Evolutionary conservation across 1,284 basidiomycete genomes (phyloP), one percentile per base, ranked within the genome.

Genomic region (Malassezia dermatis): DNA sequence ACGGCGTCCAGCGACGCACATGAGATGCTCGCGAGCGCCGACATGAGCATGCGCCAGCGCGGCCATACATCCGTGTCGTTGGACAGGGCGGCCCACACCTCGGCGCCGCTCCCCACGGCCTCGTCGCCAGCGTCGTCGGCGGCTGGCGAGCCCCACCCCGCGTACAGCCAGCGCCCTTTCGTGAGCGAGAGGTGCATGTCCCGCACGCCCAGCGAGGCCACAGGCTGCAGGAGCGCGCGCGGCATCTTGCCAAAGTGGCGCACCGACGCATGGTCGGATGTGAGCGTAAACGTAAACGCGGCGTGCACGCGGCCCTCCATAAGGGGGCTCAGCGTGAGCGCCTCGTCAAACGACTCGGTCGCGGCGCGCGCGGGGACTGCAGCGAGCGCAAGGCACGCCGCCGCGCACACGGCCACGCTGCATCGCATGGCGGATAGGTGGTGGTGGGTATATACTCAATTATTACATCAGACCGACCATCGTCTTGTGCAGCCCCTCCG

Each of bases 21-120:
- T 77, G 98, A 96, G 10, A 95, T 78, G 8, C 93, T 91, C 0
- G 89, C 86, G 0, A 96, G 79, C 1, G 88, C 84, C 64, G 93
- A 90, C 11, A 89, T 84, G 3, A 94, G 80, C 4, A 83, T 84
- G 59, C 81, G 80, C 89, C 91, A 96, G 35, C 55, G 35, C 26
- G 45, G 37, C 41, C 52, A 42, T 8, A n/a, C 12, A 26, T 54
- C 55, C n/a, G 50, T 46, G 8, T 4, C 35, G 11, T 51, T 39
- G n/a, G 51, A 41, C 50, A 72, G 60, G 0, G 46, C 90, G 6
- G 85, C 88, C 82, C 86, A 86, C 2, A 95, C 77, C 70, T 93
- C 88, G 4, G 88, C 91, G 7, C 90, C 93, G 0, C 83, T 83
- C 0, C 85, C 88, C 2, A 83, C 84, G 3, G 80, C 76, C 60